A percentile compares a stretch with the other conserved stretches of the same genome.
phyloP scores from a whole-genome alignment of 805 yeast genomes.

The Lachancea fermentati region DNA sequence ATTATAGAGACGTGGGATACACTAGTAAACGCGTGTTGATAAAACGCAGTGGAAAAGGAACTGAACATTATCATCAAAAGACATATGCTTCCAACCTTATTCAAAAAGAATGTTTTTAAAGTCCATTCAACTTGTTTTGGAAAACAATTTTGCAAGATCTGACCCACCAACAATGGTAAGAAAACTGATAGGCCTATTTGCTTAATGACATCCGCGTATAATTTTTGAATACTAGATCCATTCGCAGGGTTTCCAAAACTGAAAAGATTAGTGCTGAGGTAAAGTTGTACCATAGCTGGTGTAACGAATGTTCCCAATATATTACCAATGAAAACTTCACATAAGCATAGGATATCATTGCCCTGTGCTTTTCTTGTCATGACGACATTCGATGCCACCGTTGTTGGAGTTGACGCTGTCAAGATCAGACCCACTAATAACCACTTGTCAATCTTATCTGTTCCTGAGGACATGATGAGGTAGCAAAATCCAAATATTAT shows the following conservation, averaged over 20 bases:
- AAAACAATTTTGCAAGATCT: conserved; percentile 63
- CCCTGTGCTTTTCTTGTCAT: conserved; percentile 88
- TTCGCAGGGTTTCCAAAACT: conserved; percentile 75
- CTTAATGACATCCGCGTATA: conserved; percentile 76
- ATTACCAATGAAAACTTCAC: conserved; percentile 85
- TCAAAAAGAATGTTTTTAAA: conserved; percentile 50
- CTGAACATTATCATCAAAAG: conserved; percentile 70
- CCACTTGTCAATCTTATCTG: conserved; percentile 64
- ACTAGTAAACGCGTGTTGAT: conserved; percentile 68
- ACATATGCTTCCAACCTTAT: conserved; percentile 76
- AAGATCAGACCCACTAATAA: conserved; percentile 75
- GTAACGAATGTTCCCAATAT: conserved; percentile 81
- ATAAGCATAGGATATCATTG: conserved; percentile 67
- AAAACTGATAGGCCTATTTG: conserved; percentile 82
- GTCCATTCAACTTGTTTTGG: conserved; percentile 62
- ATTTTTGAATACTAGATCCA: conserved; percentile 43
- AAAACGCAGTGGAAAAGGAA: conserved; percentile 83
- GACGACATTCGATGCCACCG: conserved; percentile 86
- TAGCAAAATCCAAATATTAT: conserved; percentile 67
- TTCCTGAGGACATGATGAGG: conserved; percentile 56
- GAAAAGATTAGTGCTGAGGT: conserved; percentile 49
- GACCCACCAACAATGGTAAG: conserved; percentile 86
- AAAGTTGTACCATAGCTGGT: conserved; percentile 79
- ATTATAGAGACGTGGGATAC: conserved; percentile 66
- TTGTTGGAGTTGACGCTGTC: conserved; percentile 85